Evolutionary conservation across 108 stramenopile species (phyloP), one percentile per base, ranked within the genome.

Genomic region (Cyclotella kingstonii): DNA sequence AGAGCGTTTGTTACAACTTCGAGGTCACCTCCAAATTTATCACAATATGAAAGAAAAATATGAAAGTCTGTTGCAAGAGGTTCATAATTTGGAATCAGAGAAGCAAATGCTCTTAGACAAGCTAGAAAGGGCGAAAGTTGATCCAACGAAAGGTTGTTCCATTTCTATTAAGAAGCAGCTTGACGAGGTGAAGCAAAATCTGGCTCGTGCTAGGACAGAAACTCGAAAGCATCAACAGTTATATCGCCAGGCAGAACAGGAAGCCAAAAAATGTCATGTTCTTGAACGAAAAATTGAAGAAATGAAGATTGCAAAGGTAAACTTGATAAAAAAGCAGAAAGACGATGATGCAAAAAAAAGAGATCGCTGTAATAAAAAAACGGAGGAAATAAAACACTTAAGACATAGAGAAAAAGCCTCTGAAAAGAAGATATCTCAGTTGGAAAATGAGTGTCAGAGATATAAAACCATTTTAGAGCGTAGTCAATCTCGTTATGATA

Each of bases 1-100:
- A 53, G 58, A 60, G 15, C 42, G 87, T 5, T 69, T 93, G 17
- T 58, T 87, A 12, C 84, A 87, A 59, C 66, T 93, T 0, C 67
- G 78, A 7, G 84, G 82, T 4, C 85, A 78, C 54, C 56, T 87
- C 26, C 73, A 71, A 59, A 73, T 73, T 27, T 89, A 93, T 59
- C 79, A 85, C 54, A 69, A 82, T 35, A 69, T 93, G 65, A 89
- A 93, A 58, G 76, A 75, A 6, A 87, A 86, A 36, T 93, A 89
- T 59, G 84, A 87, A 42, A 68, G 65, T 23, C 54, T 89, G 53
- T 70, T 89, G 81, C 65, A 62, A 7, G 87, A 89, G 42, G 86
- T 93, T 1, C 76, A 81, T 43, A 58, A 75, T 8, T 74, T 93
- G 0, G 91, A 93, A 59, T 36, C 63, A 2, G 91, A 93, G 70